Percentiles rank a stretch among this genome's conserved stretches.
phyloP scores from a whole-genome alignment of 108 stramenopile species.

The Epithemia pelagica region DNA sequence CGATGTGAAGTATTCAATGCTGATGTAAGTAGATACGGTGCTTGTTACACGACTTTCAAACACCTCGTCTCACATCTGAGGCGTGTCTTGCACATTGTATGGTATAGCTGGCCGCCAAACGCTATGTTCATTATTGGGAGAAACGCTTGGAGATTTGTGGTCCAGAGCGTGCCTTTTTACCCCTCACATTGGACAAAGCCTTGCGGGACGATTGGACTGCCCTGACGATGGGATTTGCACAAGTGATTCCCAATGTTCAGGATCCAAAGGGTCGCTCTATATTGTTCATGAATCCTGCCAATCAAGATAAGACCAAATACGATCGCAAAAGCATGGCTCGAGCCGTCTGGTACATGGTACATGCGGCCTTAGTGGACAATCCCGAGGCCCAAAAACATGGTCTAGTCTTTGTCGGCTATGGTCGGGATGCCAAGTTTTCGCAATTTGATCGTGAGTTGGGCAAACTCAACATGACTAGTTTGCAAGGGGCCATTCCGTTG shows the following conservation, averaged over 20 bases:
- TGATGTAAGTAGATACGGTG: background rate
- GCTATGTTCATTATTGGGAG: conserved; percentile 42
- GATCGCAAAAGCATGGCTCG: conserved; percentile 32
- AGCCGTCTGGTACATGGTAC: conserved; percentile 42
- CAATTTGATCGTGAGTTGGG: conserved; percentile 37
- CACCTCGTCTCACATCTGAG: background rate
- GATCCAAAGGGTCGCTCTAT: conserved; percentile 36
- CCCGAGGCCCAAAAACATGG: conserved; percentile 35
- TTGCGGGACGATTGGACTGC: conserved; percentile 28
- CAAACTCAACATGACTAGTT: conserved; percentile 21
- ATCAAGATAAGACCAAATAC: conserved; percentile 30
- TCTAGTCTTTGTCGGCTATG: conserved; percentile 30
- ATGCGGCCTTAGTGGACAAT: conserved; percentile 29
- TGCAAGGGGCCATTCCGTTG: conserved; percentile 45
- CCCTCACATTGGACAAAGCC: conserved; percentile 24
- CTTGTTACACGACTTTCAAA: background rate
- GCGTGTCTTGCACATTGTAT: too few relatives aligned
- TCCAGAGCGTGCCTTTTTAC: conserved; percentile 28
- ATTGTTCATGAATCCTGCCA: conserved; percentile 40
- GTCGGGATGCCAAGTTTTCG: conserved; percentile 19
- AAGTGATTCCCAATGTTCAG: conserved; percentile 6
- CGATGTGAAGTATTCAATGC: conserved; percentile 54
- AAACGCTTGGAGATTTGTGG: conserved; percentile 51
- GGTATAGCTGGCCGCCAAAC: conserved; percentile 27
- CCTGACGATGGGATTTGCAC: conserved; percentile 24